A percentile compares a stretch with the other conserved stretches of the same genome.
phyloP scores from a whole-genome alignment of 306 rosid genomes.

The Canavalia ensiformis region DNA sequence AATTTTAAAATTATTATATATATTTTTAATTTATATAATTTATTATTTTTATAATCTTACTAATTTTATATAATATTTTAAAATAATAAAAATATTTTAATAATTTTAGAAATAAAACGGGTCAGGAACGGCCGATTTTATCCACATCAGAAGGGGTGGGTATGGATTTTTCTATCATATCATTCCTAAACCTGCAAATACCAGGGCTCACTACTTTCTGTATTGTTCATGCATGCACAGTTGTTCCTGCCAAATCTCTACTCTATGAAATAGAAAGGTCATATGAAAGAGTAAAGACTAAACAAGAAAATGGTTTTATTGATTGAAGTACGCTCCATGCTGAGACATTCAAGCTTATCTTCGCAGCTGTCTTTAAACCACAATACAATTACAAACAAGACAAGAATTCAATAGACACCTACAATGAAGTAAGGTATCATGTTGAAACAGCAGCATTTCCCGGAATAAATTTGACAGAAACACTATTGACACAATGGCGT shows the following conservation, averaged over 20 bases:
- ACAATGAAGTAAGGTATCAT: constrained; percentile 38
- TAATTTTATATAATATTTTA: too few species aligned
- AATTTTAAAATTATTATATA: too few species aligned
- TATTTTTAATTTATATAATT: too few species aligned
- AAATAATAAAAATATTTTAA: too few species aligned
- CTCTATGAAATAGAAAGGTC: not conserved
- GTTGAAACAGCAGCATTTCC: constrained; percentile 53
- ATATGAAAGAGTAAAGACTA: not conserved
- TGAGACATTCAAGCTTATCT: not conserved
- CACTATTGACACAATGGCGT: constrained; percentile 92
- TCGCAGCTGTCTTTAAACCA: not conserved
- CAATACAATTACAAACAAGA: not conserved
- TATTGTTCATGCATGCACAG: not conserved
- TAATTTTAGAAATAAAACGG: too few species aligned
- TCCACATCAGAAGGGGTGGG: too few species aligned
- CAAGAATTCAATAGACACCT: not conserved
- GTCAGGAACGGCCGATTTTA: too few species aligned
- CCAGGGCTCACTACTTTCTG: too few species aligned
- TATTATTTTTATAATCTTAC: too few species aligned
- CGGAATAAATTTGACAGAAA: constrained; percentile 72
- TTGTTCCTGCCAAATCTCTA: not conserved
- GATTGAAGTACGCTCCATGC: not conserved
- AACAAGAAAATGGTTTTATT: constrained; percentile 35
- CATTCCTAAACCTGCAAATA: too few species aligned
- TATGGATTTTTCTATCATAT: too few species aligned